Percentiles rank a stretch among this genome's conserved stretches.
Evolutionary conservation across 2,329 filamentous ascomycete genomes (phyloP).

Genomic region (Penicillium sp.): DNA sequence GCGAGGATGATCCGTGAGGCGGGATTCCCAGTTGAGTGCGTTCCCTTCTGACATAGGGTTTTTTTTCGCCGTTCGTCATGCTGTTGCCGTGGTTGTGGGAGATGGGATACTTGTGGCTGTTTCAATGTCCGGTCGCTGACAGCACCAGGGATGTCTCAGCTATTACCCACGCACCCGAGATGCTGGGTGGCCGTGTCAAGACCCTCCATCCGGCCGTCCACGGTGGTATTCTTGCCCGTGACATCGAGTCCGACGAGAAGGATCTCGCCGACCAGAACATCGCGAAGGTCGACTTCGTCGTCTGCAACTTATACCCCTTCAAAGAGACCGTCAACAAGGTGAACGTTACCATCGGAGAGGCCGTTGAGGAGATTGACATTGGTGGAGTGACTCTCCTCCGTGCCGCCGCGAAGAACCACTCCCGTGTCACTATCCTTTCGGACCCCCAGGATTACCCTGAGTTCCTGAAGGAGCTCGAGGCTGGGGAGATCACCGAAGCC

Average conservation of each 20-base stretch:
- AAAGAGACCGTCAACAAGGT: conserved; percentile 97
- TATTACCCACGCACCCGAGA: conserved; percentile 96
- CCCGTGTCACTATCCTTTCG: conserved; percentile 91
- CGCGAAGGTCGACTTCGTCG: conserved; percentile 90
- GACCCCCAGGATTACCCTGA: conserved; percentile 92
- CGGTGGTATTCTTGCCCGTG: conserved; percentile 82
- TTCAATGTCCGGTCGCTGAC: conserved; percentile 12
- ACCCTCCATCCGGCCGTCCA: conserved; percentile 94
- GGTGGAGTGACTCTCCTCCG: conserved; percentile 95
- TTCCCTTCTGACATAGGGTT: conserved; percentile 24
- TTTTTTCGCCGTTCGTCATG: not conserved
- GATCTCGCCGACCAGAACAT: conserved; percentile 95
- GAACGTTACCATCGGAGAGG: conserved; percentile 95
- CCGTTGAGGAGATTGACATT: conserved; percentile 98
- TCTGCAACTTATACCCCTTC: conserved; percentile 99
- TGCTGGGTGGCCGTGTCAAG: conserved; percentile 92
- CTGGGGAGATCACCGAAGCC: conserved; percentile 82
- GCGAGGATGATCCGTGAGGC: conserved; percentile 96
- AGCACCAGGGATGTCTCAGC: conserved; percentile 83
- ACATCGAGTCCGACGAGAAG: conserved; percentile 94
- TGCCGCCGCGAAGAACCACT: conserved; percentile 97
- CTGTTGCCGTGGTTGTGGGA: not conserved
- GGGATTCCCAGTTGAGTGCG: conserved; percentile 91
- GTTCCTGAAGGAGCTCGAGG: conserved; percentile 87
- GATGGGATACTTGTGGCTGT: conserved; percentile 5